These are phyloP conservation scores for Neurospora sp. DNA, from an alignment of 495 filamentous ascomycete genomes.

Conservation along the genomic window DNA sequence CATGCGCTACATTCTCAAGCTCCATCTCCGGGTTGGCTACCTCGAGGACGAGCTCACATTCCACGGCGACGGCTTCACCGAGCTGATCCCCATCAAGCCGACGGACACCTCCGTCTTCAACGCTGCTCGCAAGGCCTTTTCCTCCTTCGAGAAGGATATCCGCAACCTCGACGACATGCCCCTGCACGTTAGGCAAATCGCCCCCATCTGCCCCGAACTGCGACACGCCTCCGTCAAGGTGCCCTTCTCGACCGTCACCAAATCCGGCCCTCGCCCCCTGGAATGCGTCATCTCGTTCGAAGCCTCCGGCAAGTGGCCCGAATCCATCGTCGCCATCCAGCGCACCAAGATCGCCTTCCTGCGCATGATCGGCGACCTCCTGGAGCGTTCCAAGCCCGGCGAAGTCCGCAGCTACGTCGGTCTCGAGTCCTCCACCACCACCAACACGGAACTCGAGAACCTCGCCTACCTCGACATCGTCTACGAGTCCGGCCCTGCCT, in stretches of 20 bases:
- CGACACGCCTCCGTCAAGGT: slow-evolving; percentile 58
- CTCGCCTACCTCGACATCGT: slow-evolving; percentile 72
- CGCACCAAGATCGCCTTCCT: slow-evolving; percentile 89
- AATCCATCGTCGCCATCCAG: slow-evolving; percentile 81
- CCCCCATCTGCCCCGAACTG: slow-evolving; percentile 57
- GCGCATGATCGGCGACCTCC: slow-evolving; percentile 62
- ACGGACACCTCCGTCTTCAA: slow-evolving; percentile 43
- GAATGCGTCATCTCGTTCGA: slow-evolving; percentile 84
- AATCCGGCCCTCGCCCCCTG: slow-evolving; percentile 28
- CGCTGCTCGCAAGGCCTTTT: slow-evolving; percentile 47
- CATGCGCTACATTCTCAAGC: slow-evolving; percentile 55
- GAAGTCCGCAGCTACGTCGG: slow-evolving; percentile 56
- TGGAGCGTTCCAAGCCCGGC: slow-evolving; percentile 43
- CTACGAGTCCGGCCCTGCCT: slow-evolving; percentile 56
- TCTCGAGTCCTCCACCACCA: slow-evolving; percentile 60
- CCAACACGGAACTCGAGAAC: slow-evolving; percentile 55
- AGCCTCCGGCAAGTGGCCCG: slow-evolving; percentile 87
- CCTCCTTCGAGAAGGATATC: slow-evolving; percentile 60
- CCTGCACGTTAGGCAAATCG: slow-evolving; percentile 67
- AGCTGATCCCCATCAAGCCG: slow-evolving; percentile 40
- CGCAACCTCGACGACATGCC: slow-evolving; percentile 69
- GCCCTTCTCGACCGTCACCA: slow-evolving; percentile 32
- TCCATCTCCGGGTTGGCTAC: slow-evolving; percentile 44
- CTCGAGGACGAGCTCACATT: slow-evolving; percentile 42
- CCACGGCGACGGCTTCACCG: slow-evolving; percentile 51